Percentiles rank a stretch among this genome's conserved stretches.
Conservation (phyloP, 768 basidiomycete genomes). For the Collybia mongolica region DNA sequence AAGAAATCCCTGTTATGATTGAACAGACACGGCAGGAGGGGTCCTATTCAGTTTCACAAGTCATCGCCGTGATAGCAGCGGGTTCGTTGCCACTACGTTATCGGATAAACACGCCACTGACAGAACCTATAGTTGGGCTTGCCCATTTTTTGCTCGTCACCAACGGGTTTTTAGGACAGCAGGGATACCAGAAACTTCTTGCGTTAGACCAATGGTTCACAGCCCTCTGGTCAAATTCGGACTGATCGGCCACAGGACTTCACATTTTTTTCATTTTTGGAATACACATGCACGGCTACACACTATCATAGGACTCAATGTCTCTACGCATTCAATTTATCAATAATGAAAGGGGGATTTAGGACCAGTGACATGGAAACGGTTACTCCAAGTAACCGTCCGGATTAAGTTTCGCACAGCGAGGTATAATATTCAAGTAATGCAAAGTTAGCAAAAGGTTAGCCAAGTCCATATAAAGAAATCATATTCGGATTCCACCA, state of each 20-base stretch:
- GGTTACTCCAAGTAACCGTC: too few relatives aligned
- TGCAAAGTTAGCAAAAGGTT: too few relatives aligned
- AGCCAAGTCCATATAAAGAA: too few relatives aligned
- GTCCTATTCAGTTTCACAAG: slow-evolving; percentile 30
- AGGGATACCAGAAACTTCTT: slow-evolving; percentile 44
- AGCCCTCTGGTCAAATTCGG: background rate
- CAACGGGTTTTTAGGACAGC: slow-evolving; percentile 44
- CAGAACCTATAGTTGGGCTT: slow-evolving; percentile 34
- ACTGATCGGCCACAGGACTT: slow-evolving; percentile 1
- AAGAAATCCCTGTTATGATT: slow-evolving; percentile 11
- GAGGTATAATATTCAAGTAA: too few relatives aligned
- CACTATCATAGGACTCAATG: background rate
- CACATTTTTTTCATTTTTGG: too few relatives aligned
- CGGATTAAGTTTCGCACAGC: too few relatives aligned
- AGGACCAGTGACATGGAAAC: too few relatives aligned
- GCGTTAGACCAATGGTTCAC: slow-evolving; percentile 39
- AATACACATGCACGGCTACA: background rate
- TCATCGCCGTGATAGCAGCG: slow-evolving; percentile 33
- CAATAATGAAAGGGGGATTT: too few relatives aligned
- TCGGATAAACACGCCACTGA: too few relatives aligned
- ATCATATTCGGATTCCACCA: too few relatives aligned
- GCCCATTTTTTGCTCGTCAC: slow-evolving; percentile 48
- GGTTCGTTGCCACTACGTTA: slow-evolving; percentile 17
- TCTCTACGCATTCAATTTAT: too few relatives aligned
- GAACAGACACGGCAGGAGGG: slow-evolving; percentile 14